Conservation (phyloP, 2,329 filamentous ascomycete genomes). For the Chalaropsis thielavioides region DNA sequence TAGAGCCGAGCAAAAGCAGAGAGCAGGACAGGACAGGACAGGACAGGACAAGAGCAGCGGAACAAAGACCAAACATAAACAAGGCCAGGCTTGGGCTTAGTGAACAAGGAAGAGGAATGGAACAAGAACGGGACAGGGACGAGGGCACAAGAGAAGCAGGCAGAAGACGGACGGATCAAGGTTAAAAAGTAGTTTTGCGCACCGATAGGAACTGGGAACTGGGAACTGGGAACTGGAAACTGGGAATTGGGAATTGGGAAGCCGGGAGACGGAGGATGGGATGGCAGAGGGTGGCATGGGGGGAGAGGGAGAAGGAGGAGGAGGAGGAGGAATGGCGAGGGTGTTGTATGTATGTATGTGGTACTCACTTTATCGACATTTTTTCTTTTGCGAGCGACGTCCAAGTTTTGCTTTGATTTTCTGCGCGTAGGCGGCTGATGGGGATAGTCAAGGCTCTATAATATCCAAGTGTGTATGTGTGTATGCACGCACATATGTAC, state of each 20-base stretch:
- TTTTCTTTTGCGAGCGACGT: slow-evolving; percentile 6
- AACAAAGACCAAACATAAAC: slow-evolving; percentile 1
- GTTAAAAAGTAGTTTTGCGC: slow-evolving; percentile 4
- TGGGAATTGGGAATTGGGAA: slow-evolving; percentile 9
- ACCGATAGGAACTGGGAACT: slow-evolving; percentile 5
- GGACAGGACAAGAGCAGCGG: neutral
- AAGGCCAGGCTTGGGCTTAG: neutral
- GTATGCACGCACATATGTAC: neutral
- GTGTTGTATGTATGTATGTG: slow-evolving; percentile 7
- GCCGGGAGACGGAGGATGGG: slow-evolving; percentile 16
- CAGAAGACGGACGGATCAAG: slow-evolving; percentile 5
- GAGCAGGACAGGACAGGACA: too few species aligned
- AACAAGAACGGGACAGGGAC: slow-evolving; percentile 4
- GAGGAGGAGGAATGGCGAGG: slow-evolving; percentile 12
- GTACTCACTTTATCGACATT: slow-evolving; percentile 43
- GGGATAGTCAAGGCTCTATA: neutral
- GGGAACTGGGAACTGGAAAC: slow-evolving; percentile 8
- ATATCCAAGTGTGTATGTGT: neutral
- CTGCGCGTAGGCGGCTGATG: neutral
- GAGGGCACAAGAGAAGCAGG: neutral
- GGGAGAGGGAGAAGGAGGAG: slow-evolving; percentile 12
- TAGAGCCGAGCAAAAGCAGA: neutral
- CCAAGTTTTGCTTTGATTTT: neutral
- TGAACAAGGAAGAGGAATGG: neutral
- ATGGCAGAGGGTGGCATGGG: slow-evolving; percentile 14